Conservation (phyloP, 2,329 filamentous ascomycete genomes). For the Pseudogymnoascus destructans region DNA sequence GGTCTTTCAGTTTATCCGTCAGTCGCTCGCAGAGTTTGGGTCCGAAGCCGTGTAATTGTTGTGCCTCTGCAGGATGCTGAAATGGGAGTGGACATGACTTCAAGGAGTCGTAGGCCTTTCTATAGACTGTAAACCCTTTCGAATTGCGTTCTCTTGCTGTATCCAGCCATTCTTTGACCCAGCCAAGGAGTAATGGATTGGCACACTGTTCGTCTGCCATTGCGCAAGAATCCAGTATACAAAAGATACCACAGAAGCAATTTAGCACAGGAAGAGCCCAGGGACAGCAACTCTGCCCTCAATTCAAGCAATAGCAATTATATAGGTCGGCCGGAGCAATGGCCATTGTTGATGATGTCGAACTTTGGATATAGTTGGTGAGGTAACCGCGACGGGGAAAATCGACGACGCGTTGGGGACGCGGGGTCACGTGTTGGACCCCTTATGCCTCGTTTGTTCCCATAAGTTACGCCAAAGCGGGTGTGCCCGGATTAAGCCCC, state of each 20-base stretch:
- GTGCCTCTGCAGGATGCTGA: constrained; percentile 58
- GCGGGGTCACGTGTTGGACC: background rate
- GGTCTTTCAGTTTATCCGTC: constrained; percentile 43
- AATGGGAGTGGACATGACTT: constrained; percentile 54
- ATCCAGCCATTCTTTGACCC: constrained; percentile 69
- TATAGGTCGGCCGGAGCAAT: background rate
- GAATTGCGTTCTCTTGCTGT: constrained; percentile 53
- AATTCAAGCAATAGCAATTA: background rate
- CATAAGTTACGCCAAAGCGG: constrained; percentile 4
- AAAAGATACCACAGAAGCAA: background rate
- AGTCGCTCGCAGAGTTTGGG: constrained; percentile 58
- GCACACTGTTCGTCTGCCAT: constrained; percentile 18
- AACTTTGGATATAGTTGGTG: background rate
- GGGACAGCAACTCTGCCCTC: background rate
- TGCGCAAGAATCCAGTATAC: background rate
- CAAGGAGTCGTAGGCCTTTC: constrained; percentile 63
- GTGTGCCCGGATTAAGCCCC: constrained; percentile 5
- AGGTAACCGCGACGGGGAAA: background rate
- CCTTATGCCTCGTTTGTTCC: background rate
- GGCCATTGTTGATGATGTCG: background rate
- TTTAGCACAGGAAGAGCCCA: background rate
- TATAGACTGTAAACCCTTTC: constrained; percentile 60
- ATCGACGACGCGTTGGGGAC: background rate
- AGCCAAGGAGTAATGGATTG: constrained; percentile 58
- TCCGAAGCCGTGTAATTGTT: constrained; percentile 61